phyloP scores from a whole-genome alignment of 2,329 filamentous ascomycete genomes.

The Ascochyta clinopodiicola region DNA sequence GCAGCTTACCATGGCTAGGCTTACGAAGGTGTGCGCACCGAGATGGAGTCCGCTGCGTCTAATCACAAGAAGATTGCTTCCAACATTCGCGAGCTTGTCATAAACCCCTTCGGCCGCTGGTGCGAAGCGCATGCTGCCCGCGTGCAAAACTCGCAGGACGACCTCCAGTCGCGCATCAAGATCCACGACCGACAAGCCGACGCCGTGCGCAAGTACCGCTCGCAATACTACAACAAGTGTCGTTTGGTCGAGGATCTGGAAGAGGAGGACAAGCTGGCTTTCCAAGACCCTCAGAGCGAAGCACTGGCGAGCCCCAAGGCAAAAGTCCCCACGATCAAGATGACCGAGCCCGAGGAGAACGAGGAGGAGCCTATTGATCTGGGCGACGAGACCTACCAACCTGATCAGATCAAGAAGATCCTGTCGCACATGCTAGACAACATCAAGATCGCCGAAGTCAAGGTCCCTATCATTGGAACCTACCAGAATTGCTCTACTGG shows the following conservation, averaged over 20 bases:
- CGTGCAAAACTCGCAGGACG: conserved; percentile 92
- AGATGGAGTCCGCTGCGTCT: conserved; percentile 89
- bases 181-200: conserved; percentile 92
- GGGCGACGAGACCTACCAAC: conserved; percentile 84
- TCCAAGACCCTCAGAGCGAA: conserved; percentile 77
- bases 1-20: conserved; percentile 65
- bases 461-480: conserved; percentile 92
- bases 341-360: conserved; percentile 70
- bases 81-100: conserved; percentile 94
- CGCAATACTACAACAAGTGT: conserved; percentile 99
- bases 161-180: conserved; percentile 89
- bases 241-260: conserved; percentile 94
- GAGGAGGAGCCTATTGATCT: conserved; percentile 88
- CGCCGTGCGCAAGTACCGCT: conserved; percentile 87
- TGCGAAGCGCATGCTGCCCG: conserved; percentile 92
- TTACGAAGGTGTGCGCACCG: conserved; percentile 88
- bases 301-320: conserved; percentile 57
- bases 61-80: conserved; percentile 96
- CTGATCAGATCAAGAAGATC: conserved; percentile 90
- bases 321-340: conserved; percentile 86
- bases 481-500: conserved; percentile 93
- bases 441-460: conserved; percentile 87
- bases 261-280: conserved; percentile 97
- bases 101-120: conserved; percentile 93
- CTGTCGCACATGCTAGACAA: conserved; percentile 83